Evolutionary conservation across 768 basidiomycete species (phyloP), one percentile per base, ranked within the genome.

Genomic region (Hygrocybe punicea): DNA sequence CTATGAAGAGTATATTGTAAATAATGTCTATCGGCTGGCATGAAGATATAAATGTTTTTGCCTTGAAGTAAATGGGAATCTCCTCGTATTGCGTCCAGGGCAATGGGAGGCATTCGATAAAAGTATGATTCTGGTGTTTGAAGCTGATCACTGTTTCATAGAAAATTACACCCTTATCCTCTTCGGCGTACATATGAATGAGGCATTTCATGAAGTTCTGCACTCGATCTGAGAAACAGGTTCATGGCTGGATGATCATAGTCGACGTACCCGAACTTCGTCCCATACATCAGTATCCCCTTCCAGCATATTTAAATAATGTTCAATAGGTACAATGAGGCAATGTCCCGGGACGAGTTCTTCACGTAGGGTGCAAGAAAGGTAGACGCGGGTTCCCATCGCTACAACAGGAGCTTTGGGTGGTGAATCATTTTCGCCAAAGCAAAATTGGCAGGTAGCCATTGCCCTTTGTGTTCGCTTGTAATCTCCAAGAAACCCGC

Each of bases 281-380:
- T 98, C 96, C 96, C 96, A 99, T 21, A 95, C 89, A 65, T 99
- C 96, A 60, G 98, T 94, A 61, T 99, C 96, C 25, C 85, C 90
- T 71, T 98, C 96, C 3, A 99, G 78, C 80, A 87, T 91, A 44
- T 84, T 86, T 46, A 98, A 71, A 69, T 94, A 87, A 68, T 99
- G 97, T 62, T 98, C 92, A 13, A 97, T 89, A 5, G 97, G 97
- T 6, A 98, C 92, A 61, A 99, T 98, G 24, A 94, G 76, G 66
- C 93, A 96, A 67, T 99, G 97, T 0, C 96, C 95, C 1, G 84
- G 79, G 0, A 93, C 82, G n/a, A 99, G 78, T 65, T 96, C 94
- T 64, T 98, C 93, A 25, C 79, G 84, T 19, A 83, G 70, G 5
- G 95, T 94, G 66, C 94, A 92, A 6, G 91, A 88, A n/a, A 99